These are phyloP conservation scores for Raffaelea albimanens DNA, from an alignment of 2,329 filamentous ascomycete species.

Conservation along the genomic window DNA sequence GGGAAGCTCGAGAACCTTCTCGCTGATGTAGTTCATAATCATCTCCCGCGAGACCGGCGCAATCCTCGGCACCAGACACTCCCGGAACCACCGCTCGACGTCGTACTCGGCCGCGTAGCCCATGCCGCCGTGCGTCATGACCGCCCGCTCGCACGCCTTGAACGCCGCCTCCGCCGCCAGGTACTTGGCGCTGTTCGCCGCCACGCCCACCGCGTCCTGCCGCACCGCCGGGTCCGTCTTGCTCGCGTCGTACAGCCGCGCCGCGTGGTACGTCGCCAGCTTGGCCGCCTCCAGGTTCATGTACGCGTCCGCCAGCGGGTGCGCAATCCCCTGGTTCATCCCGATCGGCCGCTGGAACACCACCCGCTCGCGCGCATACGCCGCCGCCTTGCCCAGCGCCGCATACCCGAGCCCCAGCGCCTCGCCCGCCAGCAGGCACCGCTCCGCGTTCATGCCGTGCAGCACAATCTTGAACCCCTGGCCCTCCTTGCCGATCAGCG, in stretches of 20 bases:
- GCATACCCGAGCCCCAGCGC: constrained; percentile 73
- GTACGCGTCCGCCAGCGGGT: constrained; percentile 56
- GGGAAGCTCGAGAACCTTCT: constrained; percentile 58
- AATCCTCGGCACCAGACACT: constrained; percentile 54
- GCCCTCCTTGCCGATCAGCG: constrained; percentile 62
- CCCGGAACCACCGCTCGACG: constrained; percentile 56
- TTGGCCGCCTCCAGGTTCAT: constrained; percentile 58
- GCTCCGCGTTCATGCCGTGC: constrained; percentile 72
- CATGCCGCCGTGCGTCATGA: constrained; percentile 54
- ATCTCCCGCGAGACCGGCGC: constrained; percentile 61
- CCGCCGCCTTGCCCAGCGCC: constrained; percentile 50
- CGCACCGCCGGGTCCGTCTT: not conserved
- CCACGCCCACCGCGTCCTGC: constrained; percentile 40
- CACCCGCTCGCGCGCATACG: constrained; percentile 56
- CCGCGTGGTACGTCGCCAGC: constrained; percentile 56
- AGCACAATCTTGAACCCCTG: constrained; percentile 72
- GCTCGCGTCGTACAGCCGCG: constrained; percentile 44
- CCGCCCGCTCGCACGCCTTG: constrained; percentile 50
- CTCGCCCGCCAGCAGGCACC: constrained; percentile 68
- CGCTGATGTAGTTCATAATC: constrained; percentile 65
- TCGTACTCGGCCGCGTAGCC: constrained; percentile 57
- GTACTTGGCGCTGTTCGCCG: constrained; percentile 63
- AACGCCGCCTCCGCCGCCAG: constrained; percentile 57
- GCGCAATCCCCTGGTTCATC: constrained; percentile 55
- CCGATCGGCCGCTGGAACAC: constrained; percentile 59